These are phyloP conservation scores for Termitomyces sp. DNA, from an alignment of 1,284 basidiomycete genomes.

Conservation along the genomic window DNA sequence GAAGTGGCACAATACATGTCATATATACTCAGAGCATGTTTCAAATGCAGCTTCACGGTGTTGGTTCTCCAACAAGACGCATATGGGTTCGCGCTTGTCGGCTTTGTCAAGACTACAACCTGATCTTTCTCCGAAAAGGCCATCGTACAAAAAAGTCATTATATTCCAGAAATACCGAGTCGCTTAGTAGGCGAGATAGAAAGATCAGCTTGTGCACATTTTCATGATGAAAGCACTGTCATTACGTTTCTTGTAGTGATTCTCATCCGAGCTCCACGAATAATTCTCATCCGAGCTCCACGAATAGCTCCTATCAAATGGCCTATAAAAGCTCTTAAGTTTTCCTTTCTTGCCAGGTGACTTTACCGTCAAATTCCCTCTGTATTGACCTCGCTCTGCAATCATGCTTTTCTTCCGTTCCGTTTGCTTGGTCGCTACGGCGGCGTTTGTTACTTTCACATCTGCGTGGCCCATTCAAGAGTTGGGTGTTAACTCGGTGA, in stretches of 20 bases:
- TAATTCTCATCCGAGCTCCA: neutral
- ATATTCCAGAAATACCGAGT: neutral
- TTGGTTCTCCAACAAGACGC: neutral
- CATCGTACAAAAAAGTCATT: neutral
- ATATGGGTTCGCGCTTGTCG: neutral
- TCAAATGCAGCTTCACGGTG: neutral
- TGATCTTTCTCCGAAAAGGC: neutral
- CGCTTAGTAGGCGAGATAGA: neutral
- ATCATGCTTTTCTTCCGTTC: constrained; percentile 4
- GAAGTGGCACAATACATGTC: neutral
- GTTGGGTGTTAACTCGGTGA: neutral
- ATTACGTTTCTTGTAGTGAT: neutral
- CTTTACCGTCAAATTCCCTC: neutral
- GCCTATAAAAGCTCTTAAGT: neutral
- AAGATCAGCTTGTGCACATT: neutral
- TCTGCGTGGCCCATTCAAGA: neutral
- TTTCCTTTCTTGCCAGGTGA: neutral
- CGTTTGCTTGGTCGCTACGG: neutral
- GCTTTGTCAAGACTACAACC: neutral
- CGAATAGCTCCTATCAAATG: neutral
- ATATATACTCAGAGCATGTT: neutral
- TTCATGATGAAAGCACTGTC: neutral
- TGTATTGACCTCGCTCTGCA: neutral
- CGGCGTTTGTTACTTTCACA: neutral
- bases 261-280: no score